Evolutionary conservation across 495 filamentous ascomycete species (phyloP).

Genomic region (Neurospora hispaniola): DNA sequence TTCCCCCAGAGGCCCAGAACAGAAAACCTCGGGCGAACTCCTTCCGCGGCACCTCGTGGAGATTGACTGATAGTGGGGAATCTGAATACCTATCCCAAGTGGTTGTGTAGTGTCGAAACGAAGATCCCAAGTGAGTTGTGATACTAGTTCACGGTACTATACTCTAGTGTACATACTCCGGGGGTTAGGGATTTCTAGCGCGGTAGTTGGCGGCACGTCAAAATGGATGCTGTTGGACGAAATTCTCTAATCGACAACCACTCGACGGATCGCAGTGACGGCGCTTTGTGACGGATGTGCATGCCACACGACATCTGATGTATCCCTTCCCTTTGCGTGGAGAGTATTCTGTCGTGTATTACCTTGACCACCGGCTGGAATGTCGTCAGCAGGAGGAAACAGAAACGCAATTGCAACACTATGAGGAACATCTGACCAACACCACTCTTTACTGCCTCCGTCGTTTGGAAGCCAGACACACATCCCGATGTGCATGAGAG

Average conservation of each 20-base stretch:
- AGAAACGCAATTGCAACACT: neutral
- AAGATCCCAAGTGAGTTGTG: neutral
- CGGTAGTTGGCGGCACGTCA: neutral
- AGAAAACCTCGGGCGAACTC: neutral
- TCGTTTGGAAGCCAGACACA: constrained; percentile 6
- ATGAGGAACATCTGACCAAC: neutral
- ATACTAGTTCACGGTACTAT: neutral
- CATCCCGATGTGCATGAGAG: constrained; percentile 2
- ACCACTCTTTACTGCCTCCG: neutral
- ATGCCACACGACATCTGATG: neutral
- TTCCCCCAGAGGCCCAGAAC: neutral
- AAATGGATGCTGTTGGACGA: neutral
- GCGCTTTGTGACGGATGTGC: neutral
- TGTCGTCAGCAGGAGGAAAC: neutral
- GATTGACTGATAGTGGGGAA: neutral
- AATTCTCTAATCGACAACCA: neutral
- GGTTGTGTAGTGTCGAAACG: neutral
- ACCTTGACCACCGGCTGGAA: neutral
- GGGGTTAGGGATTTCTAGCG: neutral
- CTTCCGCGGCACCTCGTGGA: neutral
- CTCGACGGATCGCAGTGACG: neutral
- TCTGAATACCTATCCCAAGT: neutral
- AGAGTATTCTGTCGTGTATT: neutral
- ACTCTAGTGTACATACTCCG: neutral
- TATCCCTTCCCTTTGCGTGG: neutral